Percentiles rank a stretch among this genome's conserved stretches.
These are phyloP conservation scores for Podaxis mareebaensis DNA, from an alignment of 768 basidiomycete species.

Conservation along the genomic window DNA sequence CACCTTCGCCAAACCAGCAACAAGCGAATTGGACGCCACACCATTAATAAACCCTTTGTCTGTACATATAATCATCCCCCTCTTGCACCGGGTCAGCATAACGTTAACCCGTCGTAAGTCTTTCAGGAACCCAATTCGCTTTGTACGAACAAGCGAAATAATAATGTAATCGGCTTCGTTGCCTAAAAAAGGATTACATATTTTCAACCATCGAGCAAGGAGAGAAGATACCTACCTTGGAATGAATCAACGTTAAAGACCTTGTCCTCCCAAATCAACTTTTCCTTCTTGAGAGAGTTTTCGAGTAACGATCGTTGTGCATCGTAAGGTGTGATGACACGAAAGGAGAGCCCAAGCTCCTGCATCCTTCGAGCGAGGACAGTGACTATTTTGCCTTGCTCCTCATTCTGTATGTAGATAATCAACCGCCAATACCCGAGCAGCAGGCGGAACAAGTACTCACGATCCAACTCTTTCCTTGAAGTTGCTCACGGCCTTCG, in stretches of 20 bases:
- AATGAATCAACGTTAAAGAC: conserved; percentile 81
- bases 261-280: conserved; percentile 55
- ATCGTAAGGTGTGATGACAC: conserved; percentile 77
- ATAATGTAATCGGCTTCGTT: conserved; percentile 60
- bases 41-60: conserved; percentile 52
- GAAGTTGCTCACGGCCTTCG: conserved; percentile 30
- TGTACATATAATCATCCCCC: conserved; percentile 64
- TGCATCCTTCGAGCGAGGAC: conserved; percentile 46
- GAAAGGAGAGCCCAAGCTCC: conserved; percentile 39
- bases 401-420: conserved; percentile 44
- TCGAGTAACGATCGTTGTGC: conserved; percentile 61
- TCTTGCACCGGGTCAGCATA: conserved; percentile 73
- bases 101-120: conserved; percentile 68
- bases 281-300: conserved; percentile 41
- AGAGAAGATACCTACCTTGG: conserved; percentile 49
- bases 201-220: not conserved
- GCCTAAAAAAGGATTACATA: conserved; percentile 37
- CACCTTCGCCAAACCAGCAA: conserved; percentile 30
- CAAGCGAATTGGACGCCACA: conserved; percentile 29
- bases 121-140: conserved; percentile 51
- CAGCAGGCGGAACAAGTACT: conserved; percentile 18
- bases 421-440: not conserved
- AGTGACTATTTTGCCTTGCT: conserved; percentile 49
- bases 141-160: conserved; percentile 20
- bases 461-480: conserved; percentile 40